These are phyloP conservation scores for Pisolithus tinctorius DNA, from an alignment of 768 basidiomycete species.

Conservation along the genomic window DNA sequence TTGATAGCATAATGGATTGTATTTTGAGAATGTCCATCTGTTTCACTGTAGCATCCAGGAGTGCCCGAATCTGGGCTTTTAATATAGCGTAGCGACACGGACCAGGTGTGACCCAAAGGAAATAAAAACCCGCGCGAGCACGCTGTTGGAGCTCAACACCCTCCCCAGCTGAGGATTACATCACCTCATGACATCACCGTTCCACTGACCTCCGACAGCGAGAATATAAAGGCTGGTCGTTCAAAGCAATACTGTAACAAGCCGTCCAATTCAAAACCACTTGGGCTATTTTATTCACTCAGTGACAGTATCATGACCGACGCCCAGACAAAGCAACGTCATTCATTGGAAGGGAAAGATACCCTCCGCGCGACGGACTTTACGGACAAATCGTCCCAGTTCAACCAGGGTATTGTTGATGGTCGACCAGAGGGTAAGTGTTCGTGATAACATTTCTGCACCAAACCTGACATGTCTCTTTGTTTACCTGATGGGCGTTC, in stretches of 20 bases:
- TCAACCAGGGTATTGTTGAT: conserved; percentile 16
- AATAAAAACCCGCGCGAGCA: neutral
- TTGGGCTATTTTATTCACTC: too few relatives aligned
- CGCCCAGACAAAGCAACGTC: conserved; percentile 10
- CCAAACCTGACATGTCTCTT: neutral
- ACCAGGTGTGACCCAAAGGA: too few relatives aligned
- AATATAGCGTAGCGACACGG: too few relatives aligned
- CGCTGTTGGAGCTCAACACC: neutral
- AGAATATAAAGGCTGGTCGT: too few relatives aligned
- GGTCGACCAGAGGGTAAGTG: conserved; percentile 13
- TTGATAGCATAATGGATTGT: too few relatives aligned
- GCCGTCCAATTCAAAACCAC: too few relatives aligned
- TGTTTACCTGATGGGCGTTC: neutral
- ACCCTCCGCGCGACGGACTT: conserved; percentile 11
- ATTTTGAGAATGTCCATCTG: too few relatives aligned
- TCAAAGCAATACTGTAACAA: too few relatives aligned
- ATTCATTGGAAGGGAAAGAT: conserved; percentile 16
- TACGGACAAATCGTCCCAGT: conserved; percentile 3
- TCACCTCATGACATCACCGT: neutral
- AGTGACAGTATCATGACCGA: conserved; percentile 2
- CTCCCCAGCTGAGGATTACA: neutral
- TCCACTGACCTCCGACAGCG: neutral
- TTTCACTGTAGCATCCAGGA: too few relatives aligned
- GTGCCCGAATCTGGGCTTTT: too few relatives aligned
- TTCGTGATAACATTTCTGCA: too few relatives aligned